These are phyloP conservation scores for Pseudopithomyces chartarum DNA, from an alignment of 2,329 filamentous ascomycete species.

Conservation along the genomic window DNA sequence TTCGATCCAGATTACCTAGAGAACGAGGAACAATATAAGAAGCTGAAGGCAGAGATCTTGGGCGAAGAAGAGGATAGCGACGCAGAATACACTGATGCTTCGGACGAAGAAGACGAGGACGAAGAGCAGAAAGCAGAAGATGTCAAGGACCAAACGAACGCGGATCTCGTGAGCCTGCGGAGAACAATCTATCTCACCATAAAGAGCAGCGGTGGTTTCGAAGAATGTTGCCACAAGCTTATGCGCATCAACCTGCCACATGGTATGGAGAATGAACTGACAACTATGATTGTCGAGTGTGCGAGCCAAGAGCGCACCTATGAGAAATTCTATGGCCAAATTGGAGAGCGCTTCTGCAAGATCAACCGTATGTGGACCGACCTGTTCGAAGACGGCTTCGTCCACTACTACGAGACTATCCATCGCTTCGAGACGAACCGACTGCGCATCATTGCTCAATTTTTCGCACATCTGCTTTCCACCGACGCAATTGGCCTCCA, in stretches of 20 bases:
- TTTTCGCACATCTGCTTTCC: constrained; percentile 90
- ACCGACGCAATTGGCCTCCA: constrained; percentile 94
- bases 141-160: constrained; percentile 97
- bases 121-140: constrained; percentile 83
- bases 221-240: constrained; percentile 96
- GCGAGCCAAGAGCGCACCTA: constrained; percentile 97
- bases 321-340: constrained; percentile 94
- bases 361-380: constrained; percentile 94
- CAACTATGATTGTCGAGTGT: constrained; percentile 96
- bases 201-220: constrained; percentile 93
- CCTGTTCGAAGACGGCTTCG: constrained; percentile 87
- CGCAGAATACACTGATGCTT: constrained; percentile 65
- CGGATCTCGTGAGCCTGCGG: constrained; percentile 89
- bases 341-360: constrained; percentile 94
- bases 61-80: constrained; percentile 82
- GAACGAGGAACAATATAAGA: constrained; percentile 88
- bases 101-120: constrained; percentile 74
- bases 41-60: constrained; percentile 89
- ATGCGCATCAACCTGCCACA: constrained; percentile 84
- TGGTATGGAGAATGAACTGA: constrained; percentile 86
- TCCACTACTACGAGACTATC: constrained; percentile 95
- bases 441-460: constrained; percentile 89
- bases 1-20: constrained; percentile 88
- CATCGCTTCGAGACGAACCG: constrained; percentile 97
- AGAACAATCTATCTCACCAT: constrained; percentile 97